Evolutionary conservation across 78 protist genomes (phyloP).

Genomic region (Tieghemostelium lacteum): DNA sequence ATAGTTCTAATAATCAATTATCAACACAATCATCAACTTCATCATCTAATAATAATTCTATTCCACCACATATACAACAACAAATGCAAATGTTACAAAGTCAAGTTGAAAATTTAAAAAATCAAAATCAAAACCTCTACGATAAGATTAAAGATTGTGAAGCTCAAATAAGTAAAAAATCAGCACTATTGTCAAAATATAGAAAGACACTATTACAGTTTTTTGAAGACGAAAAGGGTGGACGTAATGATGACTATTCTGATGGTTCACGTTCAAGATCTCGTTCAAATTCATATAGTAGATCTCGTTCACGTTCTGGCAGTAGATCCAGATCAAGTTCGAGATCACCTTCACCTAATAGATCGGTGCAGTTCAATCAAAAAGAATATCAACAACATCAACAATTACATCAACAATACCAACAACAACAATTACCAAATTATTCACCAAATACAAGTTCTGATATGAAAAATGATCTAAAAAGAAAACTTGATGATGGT

Average conservation of each 20-base stretch:
- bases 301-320: not conserved
- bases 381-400: constrained; percentile 15
- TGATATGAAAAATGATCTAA: not conserved
- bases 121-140: not conserved
- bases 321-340: not conserved
- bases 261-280: constrained; percentile 3
- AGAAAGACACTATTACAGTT: constrained; percentile 51
- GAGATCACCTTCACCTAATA: constrained; percentile 24
- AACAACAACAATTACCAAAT: constrained; percentile 14
- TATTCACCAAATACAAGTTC: not conserved
- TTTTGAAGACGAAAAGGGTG: constrained; percentile 28
- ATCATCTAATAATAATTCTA: not conserved
- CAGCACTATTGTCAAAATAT: constrained; percentile 25
- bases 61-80: constrained; percentile 4
- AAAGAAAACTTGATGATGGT: not conserved
- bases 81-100: constrained; percentile 11
- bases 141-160: constrained; percentile 28
- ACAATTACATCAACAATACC: constrained; percentile 18
- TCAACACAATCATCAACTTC: constrained; percentile 9
- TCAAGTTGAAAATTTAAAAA: not conserved
- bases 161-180: constrained; percentile 12
- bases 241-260: not conserved
- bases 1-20: not conserved
- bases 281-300: not conserved
- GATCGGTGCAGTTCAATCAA: constrained; percentile 19